These are phyloP conservation scores for Stephanodiscus triporus DNA, from an alignment of 108 stramenopile species.

Conservation along the genomic window DNA sequence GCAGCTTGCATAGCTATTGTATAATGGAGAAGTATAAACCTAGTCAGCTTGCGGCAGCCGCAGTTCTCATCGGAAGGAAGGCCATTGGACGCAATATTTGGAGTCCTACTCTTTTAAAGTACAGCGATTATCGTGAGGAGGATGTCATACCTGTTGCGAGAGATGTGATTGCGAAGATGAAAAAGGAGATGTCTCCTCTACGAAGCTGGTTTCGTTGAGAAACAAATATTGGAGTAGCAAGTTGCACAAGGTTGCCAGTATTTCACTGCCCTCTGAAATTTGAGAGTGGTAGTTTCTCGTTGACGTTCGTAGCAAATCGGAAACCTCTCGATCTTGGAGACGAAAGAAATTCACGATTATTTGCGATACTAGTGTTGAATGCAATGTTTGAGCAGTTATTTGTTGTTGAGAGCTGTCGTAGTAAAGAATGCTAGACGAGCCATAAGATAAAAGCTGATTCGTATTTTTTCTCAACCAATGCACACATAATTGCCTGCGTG, in stretches of 20 bases:
- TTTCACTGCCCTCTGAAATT: conserved; percentile 19
- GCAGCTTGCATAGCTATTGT: conserved; percentile 74
- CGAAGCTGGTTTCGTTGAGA: conserved; percentile 55
- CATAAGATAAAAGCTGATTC: too few species aligned
- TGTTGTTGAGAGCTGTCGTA: not conserved
- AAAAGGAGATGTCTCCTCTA: conserved; percentile 26
- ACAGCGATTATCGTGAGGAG: conserved; percentile 78
- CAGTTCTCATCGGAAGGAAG: conserved; percentile 80
- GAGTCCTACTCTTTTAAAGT: conserved; percentile 81
- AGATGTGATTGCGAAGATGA: not conserved
- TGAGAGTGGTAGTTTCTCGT: not conserved
- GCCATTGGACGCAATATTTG: conserved; percentile 69
- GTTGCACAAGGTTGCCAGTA: conserved; percentile 54
- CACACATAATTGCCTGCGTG: too few species aligned
- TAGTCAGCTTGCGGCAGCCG: conserved; percentile 83
- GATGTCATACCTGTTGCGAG: conserved; percentile 71
- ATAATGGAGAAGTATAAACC: conserved; percentile 78
- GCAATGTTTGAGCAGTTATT: too few species aligned
- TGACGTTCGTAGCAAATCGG: not conserved
- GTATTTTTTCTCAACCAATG: too few species aligned
- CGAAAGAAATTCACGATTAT: not conserved
- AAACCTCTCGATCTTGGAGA: not conserved
- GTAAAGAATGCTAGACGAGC: too few species aligned
- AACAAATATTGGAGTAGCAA: conserved; percentile 59
- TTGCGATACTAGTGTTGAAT: not conserved